Evolutionary conservation across 106 monocot species (phyloP), one percentile per base, ranked within the genome.

Genomic region (Hemerocallis citrina): DNA sequence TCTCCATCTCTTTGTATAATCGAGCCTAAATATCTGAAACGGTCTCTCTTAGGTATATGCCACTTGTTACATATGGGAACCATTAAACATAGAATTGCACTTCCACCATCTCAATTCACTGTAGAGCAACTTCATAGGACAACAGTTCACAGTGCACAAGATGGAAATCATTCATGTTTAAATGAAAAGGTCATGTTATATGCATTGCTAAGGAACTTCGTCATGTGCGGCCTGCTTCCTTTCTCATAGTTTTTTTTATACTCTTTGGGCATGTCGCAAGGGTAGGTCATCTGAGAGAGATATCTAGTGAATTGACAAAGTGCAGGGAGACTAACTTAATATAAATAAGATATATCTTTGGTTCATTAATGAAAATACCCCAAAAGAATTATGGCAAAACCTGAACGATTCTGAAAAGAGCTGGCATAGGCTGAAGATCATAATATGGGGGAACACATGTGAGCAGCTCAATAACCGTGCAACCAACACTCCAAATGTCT

Each of bases 401-500:
- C 95, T 96, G 95, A 68, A 96, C 95, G 69, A 96, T 96, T n/a
- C 95, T 83, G 45, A 84, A 96, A 61, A 96, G 90, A 20, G 95
- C 95, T 46, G 95, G 95, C 95, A 96, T 96, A 44, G 95, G 95
- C 48, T 96, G 95, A 17, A 96, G 87, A 78, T 96, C 95, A 72
- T 96, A 96, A 78, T 96, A 96, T 52, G 95, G 95, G 1, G 95
- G 95, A 34, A 90, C 90, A 65, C 95, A 96, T 46, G 95, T 96
- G 45, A 96, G 84, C 64, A 96, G 67, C 63, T 96, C 95, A 62
- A 96, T 96, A 15, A 96, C 95, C 45, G 95, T 96, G 79, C 95
- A 95, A 20, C 95, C 95, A 78, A 96, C 95, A 77, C 95, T 96
- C 95, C 95, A 96, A 61, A 96, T 90, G 66, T 96, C 95, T 57